phyloP scores from a whole-genome alignment of 192 early-diverging fungal genomes.

The Endogone sp. region DNA sequence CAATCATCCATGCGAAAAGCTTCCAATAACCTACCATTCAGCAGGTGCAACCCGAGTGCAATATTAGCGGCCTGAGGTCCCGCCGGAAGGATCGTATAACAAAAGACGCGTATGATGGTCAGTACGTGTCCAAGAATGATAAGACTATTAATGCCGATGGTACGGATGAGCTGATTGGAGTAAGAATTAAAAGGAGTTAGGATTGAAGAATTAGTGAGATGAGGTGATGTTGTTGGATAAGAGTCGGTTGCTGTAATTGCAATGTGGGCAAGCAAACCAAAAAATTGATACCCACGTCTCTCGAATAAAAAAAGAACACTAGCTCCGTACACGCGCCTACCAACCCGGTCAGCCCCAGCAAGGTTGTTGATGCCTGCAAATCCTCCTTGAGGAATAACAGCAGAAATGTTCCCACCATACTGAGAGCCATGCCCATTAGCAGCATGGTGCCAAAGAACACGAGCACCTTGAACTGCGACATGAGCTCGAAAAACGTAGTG shows the following conservation, averaged over 20 bases:
- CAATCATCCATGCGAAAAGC: background rate
- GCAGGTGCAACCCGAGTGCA: constrained; percentile 33
- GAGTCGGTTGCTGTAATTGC: background rate
- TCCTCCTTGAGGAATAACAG: constrained; percentile 40
- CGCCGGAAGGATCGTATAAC: constrained; percentile 32
- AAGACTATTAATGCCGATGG: constrained; percentile 33
- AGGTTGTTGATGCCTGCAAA: constrained; percentile 33
- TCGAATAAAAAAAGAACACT: constrained; percentile 40
- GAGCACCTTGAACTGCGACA: constrained; percentile 26
- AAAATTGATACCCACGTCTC: constrained; percentile 28
- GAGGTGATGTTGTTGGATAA: background rate
- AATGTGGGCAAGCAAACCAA: background rate
- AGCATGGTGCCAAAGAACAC: constrained; percentile 39
- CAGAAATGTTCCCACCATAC: constrained; percentile 37
- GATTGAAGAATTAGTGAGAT: no score
- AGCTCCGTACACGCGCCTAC: constrained; percentile 35
- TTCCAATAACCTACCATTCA: constrained; percentile 27
- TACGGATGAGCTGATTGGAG: constrained; percentile 34
- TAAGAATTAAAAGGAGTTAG: no score
- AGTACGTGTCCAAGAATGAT: constrained; percentile 40
- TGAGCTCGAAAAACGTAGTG: constrained; percentile 23
- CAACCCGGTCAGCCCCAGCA: constrained; percentile 38
- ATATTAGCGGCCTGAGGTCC: constrained; percentile 22
- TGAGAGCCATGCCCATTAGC: constrained; percentile 39
- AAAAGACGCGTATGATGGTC: constrained; percentile 37